Evolutionary conservation across 768 basidiomycete genomes (phyloP).

Genomic region (Multifurca ochricompacta): DNA sequence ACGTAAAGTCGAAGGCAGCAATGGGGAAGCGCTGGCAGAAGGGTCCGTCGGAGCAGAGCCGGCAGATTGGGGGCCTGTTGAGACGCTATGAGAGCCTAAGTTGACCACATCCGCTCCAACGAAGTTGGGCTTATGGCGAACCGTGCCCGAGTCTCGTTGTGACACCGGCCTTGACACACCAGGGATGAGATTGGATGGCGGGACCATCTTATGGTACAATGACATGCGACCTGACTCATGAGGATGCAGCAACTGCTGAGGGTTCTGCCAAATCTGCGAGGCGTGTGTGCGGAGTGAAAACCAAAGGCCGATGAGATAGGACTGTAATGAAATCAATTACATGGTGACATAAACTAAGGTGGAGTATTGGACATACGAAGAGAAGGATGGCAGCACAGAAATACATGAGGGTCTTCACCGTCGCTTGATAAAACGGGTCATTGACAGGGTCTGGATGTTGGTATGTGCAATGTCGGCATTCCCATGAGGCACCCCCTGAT

Average conservation of each 20-base stretch:
- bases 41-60: not conserved
- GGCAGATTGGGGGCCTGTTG: not conserved
- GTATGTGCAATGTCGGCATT: constrained; percentile 90
- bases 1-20: constrained; percentile 13
- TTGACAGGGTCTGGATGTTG: constrained; percentile 86
- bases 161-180: constrained; percentile 20
- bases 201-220: constrained; percentile 52
- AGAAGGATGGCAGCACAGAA: constrained; percentile 86
- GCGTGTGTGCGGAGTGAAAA: constrained; percentile 98
- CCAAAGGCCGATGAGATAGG: constrained; percentile 95
- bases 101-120: constrained; percentile 23
- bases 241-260: constrained; percentile 69
- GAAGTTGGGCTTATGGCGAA: constrained; percentile 43
- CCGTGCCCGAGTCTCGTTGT: not conserved
- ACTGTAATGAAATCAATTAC: constrained; percentile 40
- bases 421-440: constrained; percentile 95
- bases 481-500: constrained; percentile 50
- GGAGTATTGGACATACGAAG: constrained; percentile 52
- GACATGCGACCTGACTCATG: constrained; percentile 42
- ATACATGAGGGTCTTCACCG: constrained; percentile 93
- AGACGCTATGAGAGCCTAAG: not conserved
- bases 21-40: not conserved
- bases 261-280: constrained; percentile 98
- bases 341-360: not conserved
- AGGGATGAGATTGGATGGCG: constrained; percentile 29